Evolutionary conservation across 331 rosid species (phyloP).

Genomic region (Erythrophleum ivorense): DNA sequence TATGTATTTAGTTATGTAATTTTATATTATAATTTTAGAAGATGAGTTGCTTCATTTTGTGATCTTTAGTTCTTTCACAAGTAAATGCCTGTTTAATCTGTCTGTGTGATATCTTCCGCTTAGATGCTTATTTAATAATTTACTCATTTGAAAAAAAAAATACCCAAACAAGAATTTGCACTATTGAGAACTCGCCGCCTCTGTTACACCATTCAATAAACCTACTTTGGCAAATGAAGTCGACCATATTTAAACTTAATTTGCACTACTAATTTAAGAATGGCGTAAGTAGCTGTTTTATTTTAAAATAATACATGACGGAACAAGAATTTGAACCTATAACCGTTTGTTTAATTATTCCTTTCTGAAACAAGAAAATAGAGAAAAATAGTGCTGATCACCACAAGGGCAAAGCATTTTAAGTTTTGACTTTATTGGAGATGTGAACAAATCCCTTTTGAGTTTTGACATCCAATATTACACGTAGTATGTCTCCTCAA

Average conservation of each 20-base stretch:
- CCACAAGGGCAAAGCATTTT: neutral
- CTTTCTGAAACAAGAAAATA: neutral
- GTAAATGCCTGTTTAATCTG: neutral
- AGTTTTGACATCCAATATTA: neutral
- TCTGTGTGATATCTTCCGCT: no score
- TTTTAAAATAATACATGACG: neutral
- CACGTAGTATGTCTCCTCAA: neutral
- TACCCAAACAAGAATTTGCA: no score
- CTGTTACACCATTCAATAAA: neutral
- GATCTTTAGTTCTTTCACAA: neutral
- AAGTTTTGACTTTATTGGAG: neutral
- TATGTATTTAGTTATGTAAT: neutral
- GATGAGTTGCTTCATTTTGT: no score
- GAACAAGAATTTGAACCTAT: no score
- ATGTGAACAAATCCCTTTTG: neutral
- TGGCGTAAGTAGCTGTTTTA: no score
- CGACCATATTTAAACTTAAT: neutral
- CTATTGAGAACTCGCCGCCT: no score
- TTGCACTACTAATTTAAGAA: neutral
- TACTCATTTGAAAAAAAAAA: no score
- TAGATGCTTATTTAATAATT: no score
- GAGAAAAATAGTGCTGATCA: neutral
- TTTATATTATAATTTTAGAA: no score
- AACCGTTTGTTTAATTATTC: neutral
- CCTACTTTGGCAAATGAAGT: neutral